phyloP scores from a whole-genome alignment of 768 basidiomycete genomes.

The Symmetrospora coprosmae region DNA sequence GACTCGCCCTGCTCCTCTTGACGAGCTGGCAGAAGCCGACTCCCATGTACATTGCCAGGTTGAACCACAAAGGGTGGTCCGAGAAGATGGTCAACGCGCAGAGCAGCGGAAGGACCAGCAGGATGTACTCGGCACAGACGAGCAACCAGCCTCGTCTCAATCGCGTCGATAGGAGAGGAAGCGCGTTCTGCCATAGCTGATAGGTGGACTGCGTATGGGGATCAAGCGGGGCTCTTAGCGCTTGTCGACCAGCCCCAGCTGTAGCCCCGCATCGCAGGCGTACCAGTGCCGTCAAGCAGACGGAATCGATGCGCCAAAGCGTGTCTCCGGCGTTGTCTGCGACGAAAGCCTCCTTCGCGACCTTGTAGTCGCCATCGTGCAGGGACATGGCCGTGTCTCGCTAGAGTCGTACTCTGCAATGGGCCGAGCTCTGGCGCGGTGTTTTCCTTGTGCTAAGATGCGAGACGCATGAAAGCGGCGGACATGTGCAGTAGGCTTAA shows the following conservation, averaged over 20 bases:
- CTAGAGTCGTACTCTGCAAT: too few species aligned
- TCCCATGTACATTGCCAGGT: constrained; percentile 38
- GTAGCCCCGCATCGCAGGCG: constrained; percentile 33
- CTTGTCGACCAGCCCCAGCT: background rate
- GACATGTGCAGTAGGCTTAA: too few species aligned
- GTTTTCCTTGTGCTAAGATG: too few species aligned
- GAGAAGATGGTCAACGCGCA: constrained; percentile 68
- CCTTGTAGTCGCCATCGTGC: constrained; percentile 46
- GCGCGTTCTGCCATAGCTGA: constrained; percentile 51
- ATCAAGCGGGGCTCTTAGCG: background rate
- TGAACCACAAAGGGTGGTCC: constrained; percentile 45
- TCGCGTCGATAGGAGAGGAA: constrained; percentile 41
- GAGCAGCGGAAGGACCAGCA: constrained; percentile 63
- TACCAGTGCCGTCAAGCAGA: constrained; percentile 55
- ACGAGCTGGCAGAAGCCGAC: background rate
- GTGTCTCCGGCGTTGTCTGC: constrained; percentile 59
- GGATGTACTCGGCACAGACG: constrained; percentile 47
- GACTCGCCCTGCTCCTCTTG: too few species aligned
- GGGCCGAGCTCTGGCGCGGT: too few species aligned
- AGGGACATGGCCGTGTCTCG: too few species aligned
- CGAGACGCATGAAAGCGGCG: too few species aligned
- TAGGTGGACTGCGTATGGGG: constrained; percentile 49
- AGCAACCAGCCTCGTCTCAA: constrained; percentile 23
- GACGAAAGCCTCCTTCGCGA: constrained; percentile 68
- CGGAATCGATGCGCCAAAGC: constrained; percentile 51